Conservation (phyloP, 306 rosid genomes). For the Fagus crenata region DNA sequence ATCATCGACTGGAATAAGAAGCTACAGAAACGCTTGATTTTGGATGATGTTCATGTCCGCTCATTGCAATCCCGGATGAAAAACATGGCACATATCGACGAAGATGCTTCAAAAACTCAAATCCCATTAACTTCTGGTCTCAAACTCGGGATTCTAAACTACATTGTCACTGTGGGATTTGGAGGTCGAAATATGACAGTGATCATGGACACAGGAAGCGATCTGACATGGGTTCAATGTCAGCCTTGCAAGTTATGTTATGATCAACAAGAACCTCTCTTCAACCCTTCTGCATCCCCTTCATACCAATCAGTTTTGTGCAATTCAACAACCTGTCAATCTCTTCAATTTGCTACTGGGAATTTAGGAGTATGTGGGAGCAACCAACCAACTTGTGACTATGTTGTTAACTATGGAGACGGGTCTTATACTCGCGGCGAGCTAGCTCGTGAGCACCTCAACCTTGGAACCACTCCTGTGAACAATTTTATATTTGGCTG, state of each 20-base stretch:
- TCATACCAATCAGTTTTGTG: constrained; percentile 60
- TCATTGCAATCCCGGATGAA: constrained; percentile 46
- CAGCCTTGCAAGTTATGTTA: constrained; percentile 76
- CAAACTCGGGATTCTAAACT: constrained; percentile 62
- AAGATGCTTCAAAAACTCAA: constrained; percentile 49
- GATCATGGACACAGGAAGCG: constrained; percentile 91
- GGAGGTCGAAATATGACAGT: constrained; percentile 62
- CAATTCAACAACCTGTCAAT: constrained; percentile 55
- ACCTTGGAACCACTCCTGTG: constrained; percentile 45
- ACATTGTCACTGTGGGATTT: constrained; percentile 65
- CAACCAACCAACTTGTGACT: constrained; percentile 43
- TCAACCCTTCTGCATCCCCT: constrained; percentile 60
- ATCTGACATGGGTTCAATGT: constrained; percentile 85
- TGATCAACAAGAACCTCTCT: constrained; percentile 66
- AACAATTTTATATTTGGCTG: constrained; percentile 69
- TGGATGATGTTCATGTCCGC: constrained; percentile 51
- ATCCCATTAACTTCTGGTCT: constrained; percentile 69
- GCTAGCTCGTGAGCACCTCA: constrained; percentile 53
- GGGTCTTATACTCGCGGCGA: constrained; percentile 67
- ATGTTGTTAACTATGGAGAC: constrained; percentile 67
- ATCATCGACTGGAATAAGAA: constrained; percentile 39
- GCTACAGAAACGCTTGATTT: constrained; percentile 42
- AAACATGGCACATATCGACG: constrained; percentile 24
- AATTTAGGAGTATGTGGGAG: constrained; percentile 47
- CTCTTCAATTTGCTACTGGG: constrained; percentile 48